A percentile compares a stretch with the other conserved stretches of the same genome.
Evolutionary conservation across 306 rosid genomes (phyloP).

Genomic region (Glycine tomentella): DNA sequence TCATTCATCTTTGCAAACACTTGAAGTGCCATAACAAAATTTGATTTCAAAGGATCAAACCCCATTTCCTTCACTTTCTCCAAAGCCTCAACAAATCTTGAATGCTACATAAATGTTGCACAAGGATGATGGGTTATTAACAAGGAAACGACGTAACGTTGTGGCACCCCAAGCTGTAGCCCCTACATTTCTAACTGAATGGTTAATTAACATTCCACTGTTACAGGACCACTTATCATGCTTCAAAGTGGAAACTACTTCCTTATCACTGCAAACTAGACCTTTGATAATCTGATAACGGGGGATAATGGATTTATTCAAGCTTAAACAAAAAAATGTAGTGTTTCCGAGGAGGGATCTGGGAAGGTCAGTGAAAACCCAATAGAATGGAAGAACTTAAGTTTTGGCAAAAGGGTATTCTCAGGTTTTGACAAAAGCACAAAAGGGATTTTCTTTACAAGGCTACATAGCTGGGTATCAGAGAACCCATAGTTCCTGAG

Average conservation of each 20-base stretch:
- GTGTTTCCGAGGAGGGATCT: slow-evolving; percentile 5
- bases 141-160: background rate
- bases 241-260: background rate
- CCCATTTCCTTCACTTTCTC: slow-evolving; percentile 44
- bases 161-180: slow-evolving; percentile 47
- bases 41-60: slow-evolving; percentile 29
- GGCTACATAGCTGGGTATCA: slow-evolving; percentile 33
- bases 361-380: slow-evolving; percentile 52
- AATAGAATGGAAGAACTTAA: slow-evolving; percentile 48
- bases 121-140: slow-evolving; percentile 6
- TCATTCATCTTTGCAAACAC: slow-evolving; percentile 8
- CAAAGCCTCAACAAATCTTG: slow-evolving; percentile 33
- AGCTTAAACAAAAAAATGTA: slow-evolving; percentile 13
- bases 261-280: slow-evolving; percentile 38
- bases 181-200: slow-evolving; percentile 40
- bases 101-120: background rate
- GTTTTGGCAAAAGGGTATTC: slow-evolving; percentile 54
- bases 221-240: background rate
- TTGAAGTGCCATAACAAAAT: slow-evolving; percentile 43
- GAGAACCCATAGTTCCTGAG: slow-evolving; percentile 38
- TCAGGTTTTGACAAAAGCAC: slow-evolving; percentile 49
- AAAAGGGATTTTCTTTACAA: no score
- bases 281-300: slow-evolving; percentile 44
- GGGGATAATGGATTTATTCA: slow-evolving; percentile 47
- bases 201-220: no score